Percentiles rank a stretch among this genome's conserved stretches.
Conservation (phyloP, 345 rosid species). For the Brassica nigra region DNA sequence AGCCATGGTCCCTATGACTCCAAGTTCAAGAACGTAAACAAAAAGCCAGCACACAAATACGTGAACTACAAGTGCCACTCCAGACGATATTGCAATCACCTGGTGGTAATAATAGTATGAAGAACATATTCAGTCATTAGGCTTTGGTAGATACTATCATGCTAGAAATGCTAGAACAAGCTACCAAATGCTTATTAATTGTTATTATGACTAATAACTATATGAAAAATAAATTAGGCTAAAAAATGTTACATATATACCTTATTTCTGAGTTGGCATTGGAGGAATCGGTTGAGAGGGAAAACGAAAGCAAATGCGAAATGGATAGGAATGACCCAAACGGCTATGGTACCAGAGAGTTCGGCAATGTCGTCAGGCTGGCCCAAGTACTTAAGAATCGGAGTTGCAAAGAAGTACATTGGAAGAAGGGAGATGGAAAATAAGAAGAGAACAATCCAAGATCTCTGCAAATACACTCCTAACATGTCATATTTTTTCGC, state of each 20-base stretch:
- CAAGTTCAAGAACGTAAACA: constrained; percentile 53
- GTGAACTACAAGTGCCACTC: constrained; percentile 55
- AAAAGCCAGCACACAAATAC: constrained; percentile 64
- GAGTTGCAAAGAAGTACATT: constrained; percentile 53
- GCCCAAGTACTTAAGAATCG: constrained; percentile 60
- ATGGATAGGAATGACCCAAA: constrained; percentile 67
- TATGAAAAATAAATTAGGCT: background rate
- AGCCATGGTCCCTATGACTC: constrained; percentile 57
- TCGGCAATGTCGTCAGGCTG: constrained; percentile 68
- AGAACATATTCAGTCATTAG: background rate
- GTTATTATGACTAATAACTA: background rate
- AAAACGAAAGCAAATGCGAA: constrained; percentile 76
- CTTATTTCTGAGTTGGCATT: constrained; percentile 50
- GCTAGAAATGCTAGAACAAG: background rate
- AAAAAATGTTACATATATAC: constrained; percentile 17
- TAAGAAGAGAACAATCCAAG: constrained; percentile 66
- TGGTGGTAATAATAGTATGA: background rate
- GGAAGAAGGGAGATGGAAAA: constrained; percentile 60
- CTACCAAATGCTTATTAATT: background rate
- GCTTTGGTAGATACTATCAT: background rate
- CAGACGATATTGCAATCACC: constrained; percentile 59
- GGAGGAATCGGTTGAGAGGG: constrained; percentile 75
- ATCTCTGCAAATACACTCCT: constrained; percentile 76
- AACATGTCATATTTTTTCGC: constrained; percentile 67
- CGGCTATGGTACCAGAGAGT: constrained; percentile 52